Evolutionary conservation across 805 yeast genomes (phyloP).

Genomic region (Myxozyma geophila): DNA sequence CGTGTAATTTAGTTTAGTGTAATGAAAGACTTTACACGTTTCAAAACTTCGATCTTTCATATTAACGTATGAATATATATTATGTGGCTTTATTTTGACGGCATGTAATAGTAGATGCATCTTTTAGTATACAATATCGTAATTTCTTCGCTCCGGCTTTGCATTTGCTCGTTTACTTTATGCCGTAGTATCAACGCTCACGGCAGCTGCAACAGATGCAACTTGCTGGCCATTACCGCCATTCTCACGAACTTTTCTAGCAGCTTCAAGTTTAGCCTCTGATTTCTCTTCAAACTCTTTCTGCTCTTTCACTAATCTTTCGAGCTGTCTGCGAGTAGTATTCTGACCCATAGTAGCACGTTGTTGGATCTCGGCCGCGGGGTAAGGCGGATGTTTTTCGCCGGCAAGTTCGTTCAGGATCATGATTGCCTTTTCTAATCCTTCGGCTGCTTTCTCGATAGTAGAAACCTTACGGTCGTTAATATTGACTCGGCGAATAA

Average conservation of each 20-base stretch:
- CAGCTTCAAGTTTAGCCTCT: slow-evolving; percentile 69
- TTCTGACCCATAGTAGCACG: slow-evolving; percentile 85
- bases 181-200: slow-evolving; percentile 3
- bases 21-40: not conserved
- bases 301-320: slow-evolving; percentile 72
- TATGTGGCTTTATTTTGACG: no score
- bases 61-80: not conserved
- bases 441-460: slow-evolving; percentile 59
- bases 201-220: not conserved
- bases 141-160: no score
- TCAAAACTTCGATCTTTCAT: not conserved
- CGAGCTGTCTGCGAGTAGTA: slow-evolving; percentile 73
- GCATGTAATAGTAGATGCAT: no score
- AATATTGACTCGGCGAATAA: slow-evolving; percentile 63
- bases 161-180: not conserved
- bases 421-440: slow-evolving; percentile 65
- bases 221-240: slow-evolving; percentile 44
- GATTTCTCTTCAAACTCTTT: slow-evolving; percentile 63
- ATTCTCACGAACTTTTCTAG: slow-evolving; percentile 66
- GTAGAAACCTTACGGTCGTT: slow-evolving; percentile 66
- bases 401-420: slow-evolving; percentile 64
- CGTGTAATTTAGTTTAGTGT: not conserved
- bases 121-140: not conserved
- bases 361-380: slow-evolving; percentile 76
- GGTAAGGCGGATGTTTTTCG: slow-evolving; percentile 70